Evolutionary conservation across 805 yeast genomes (phyloP).

Genomic region (Tetrapisispora pingtungensis): DNA sequence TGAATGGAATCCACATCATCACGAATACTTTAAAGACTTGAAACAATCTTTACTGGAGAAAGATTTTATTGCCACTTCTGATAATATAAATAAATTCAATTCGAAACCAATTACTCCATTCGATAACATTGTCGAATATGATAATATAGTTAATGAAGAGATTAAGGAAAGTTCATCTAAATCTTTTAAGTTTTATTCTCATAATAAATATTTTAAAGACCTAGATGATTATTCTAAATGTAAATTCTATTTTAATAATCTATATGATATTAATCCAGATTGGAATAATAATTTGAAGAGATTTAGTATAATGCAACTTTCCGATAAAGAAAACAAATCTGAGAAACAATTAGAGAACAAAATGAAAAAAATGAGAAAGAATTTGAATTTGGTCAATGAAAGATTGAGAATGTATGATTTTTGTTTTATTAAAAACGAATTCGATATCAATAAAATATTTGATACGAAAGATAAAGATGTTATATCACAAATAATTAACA

Average conservation of each 20-base stretch:
- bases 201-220: constrained; percentile 5
- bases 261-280: constrained; percentile 9
- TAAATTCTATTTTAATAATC: constrained; percentile 11
- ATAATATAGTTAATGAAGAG: constrained; percentile 1
- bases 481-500: not conserved
- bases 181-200: not conserved
- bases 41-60: not conserved
- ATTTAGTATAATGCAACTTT: not conserved
- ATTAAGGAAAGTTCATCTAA: not conserved
- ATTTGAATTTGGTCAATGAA: constrained; percentile 3
- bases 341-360: not conserved
- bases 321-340: not conserved
- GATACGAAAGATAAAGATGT: not conserved
- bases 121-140: constrained; percentile 9
- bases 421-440: constrained; percentile 9
- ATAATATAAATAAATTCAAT: not conserved
- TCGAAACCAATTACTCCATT: constrained; percentile 9
- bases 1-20: not conserved
- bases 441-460: not conserved
- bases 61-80: not conserved
- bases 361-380: not conserved
- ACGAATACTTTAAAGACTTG: not conserved
- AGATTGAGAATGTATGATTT: constrained; percentile 15
- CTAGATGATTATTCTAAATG: constrained; percentile 7
- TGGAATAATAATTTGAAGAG: constrained; percentile 11